Evolutionary conservation across 306 rosid species (phyloP), one percentile per base, ranked within the genome.

Genomic region (Bauhinia variegata): DNA sequence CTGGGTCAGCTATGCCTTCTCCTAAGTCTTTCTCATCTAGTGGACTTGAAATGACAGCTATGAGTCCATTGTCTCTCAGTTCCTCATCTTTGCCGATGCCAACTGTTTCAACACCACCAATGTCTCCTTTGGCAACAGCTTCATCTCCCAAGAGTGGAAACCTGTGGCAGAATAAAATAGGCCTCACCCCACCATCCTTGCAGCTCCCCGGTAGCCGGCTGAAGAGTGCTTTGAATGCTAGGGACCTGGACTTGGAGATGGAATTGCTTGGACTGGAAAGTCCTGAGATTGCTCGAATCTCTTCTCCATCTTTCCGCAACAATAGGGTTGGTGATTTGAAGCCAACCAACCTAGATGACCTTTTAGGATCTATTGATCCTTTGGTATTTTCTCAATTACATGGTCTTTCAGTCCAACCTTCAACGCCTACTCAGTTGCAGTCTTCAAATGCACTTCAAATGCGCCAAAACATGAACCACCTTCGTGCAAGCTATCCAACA

Each of bases 1-100:
- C 99, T 0, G 99, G 99, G 7, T 95, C 99, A 4, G 99, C 96
- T 53, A 85, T 95, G 96, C 99, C 99, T 32, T 90, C 99, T 0
- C 99, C 96, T 7, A 85, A 91, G 72, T 90, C 97, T 43, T 80
- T 70, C 60, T 78, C 87, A 0, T 66, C 68, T 38, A 80, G 82
- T 16, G 72, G 52, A 4, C 74, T 78, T 1, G 99, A 93, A 76
- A 81, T 88, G 87, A 69, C 95, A 0, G 39, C 77, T 11, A 71
- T 90, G 89, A 93, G 97, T 82, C 96, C 99, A 0, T 48, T 86
- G 71, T 65, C 92, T 78, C 95, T 84, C 15, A 91, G 91, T 72
- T 83, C 97, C 15, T 71, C 97, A 10, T 78, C 96, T 48, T 3
- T 88, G 80, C 81, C 96, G 0, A 73, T 85, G 82, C 80, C 96